These are phyloP conservation scores for Calvatia gigantea DNA, from an alignment of 768 basidiomycete species.

Conservation along the genomic window DNA sequence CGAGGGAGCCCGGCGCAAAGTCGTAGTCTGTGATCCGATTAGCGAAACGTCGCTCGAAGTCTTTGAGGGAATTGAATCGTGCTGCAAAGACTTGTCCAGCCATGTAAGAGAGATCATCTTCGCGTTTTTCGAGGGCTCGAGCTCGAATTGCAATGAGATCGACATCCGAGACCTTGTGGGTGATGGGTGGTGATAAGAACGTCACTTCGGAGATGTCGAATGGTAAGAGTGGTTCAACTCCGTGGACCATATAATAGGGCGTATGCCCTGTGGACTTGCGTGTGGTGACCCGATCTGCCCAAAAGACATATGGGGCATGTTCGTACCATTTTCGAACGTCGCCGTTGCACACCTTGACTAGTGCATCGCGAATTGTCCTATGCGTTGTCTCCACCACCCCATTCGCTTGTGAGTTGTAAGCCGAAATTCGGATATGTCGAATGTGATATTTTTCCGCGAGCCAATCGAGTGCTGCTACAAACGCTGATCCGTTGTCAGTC, in stretches of 20 bases:
- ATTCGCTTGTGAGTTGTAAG: constrained; percentile 23
- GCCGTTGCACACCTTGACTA: constrained; percentile 23
- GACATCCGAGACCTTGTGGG: constrained; percentile 2
- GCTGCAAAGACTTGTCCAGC: constrained; percentile 9
- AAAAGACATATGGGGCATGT: constrained; percentile 20
- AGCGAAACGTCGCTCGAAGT: constrained; percentile 22
- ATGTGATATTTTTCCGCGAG: constrained; percentile 21
- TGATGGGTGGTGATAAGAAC: constrained; percentile 12
- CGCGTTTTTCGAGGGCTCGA: constrained; percentile 15
- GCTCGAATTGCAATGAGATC: constrained; percentile 15
- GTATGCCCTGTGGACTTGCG: constrained; percentile 23
- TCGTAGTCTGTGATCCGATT: constrained; percentile 21
- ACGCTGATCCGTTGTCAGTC: constrained; percentile 33
- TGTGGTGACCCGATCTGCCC: constrained; percentile 28
- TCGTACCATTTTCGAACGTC: constrained; percentile 25
- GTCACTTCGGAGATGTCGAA: constrained; percentile 22
- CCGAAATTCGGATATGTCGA: constrained; percentile 30
- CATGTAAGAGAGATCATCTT: constrained; percentile 13
- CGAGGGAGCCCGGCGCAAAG: constrained; percentile 28
- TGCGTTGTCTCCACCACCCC: constrained; percentile 27
- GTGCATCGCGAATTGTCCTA: constrained; percentile 17
- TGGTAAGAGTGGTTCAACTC: constrained; percentile 23
- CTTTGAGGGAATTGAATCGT: constrained; percentile 18
- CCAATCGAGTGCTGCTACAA: constrained; percentile 21
- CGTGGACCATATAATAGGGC: constrained; percentile 26